Base-by-base conservation (phyloP, 1,139 yeast genomes). In the Scheffersomyces cryptocercus region DNA sequence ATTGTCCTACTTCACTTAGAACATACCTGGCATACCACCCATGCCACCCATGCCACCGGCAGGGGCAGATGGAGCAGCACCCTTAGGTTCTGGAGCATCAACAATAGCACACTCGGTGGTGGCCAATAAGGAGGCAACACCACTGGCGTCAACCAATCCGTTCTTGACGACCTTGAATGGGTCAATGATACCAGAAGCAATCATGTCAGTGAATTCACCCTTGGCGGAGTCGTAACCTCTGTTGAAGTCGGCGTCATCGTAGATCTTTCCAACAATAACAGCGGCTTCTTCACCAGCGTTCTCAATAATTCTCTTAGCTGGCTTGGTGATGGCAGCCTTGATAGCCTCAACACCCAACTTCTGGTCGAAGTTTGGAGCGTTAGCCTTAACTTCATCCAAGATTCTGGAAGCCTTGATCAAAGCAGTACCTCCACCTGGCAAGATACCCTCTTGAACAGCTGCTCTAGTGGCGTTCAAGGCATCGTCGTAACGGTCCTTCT, bases 371-470 rank as follows among this genome's bases (percentile, higher is more conserved):
- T 93, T 93, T 46, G 78, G 89, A 47, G 95, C 86, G 15, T 58
- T 57, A 43, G 63, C 67, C 73, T 85, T 80, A 52, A 93, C 85
- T 36, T 73, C 80, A 58, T 85, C 95, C 64, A 93, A 81, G 54
- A 87, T 71, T 65, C 85, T 82, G 45, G 96, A 84, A 37, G 99
- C 99, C 82, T 93, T 93, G 62, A 91, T 83, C 67, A 93, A 82
- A 53, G 99, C 99, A 57, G 98, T 93, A 77, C 99, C 99, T 70
- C 99, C 99, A 77, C 99, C 99, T 67, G 99, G 99, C 59, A 93
- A 81, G 65, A 95, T 93, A 77, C 99, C 99, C 73, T 93, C 99
- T 75, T 93, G 96, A 53, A 93, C 99, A 52, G 99, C 99, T 56
- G 99, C 99, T 77, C 99, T 90, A 46, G 99, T 95, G 48, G 99